Conservation (phyloP, 2,329 filamentous ascomycete species). For the Xylaria sp. region DNA sequence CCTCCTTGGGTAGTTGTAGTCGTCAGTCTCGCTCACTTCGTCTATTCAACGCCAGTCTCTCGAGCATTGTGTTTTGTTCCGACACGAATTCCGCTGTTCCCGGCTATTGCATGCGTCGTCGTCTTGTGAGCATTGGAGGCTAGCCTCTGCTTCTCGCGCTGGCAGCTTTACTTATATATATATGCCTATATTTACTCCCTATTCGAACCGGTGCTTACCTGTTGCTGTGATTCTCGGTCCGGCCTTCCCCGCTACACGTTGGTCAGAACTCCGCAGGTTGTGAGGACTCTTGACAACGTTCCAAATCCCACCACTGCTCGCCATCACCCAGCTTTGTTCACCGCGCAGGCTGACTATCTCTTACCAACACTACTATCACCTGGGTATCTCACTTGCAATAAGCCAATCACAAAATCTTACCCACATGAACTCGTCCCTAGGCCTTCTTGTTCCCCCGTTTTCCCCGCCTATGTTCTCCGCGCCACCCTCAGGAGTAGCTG, state of each 20-base stretch:
- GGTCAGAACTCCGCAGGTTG: not conserved
- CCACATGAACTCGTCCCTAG: conserved; percentile 14
- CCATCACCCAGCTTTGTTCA: conserved; percentile 17
- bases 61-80: conserved; percentile 4
- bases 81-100: conserved; percentile 9
- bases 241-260: not conserved
- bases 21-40: not conserved
- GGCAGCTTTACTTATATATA: not conserved
- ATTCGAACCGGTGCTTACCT: not conserved
- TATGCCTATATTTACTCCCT: conserved; percentile 6
- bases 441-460: not conserved
- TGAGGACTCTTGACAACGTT: conserved; percentile 11
- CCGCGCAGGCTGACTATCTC: not conserved
- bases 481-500: not conserved
- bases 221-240: not conserved
- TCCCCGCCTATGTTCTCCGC: not conserved
- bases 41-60: conserved; percentile 3
- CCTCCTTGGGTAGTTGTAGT: conserved; percentile 8
- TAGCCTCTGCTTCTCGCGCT: not conserved
- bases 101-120: conserved; percentile 1
- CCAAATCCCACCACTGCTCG: conserved; percentile 6
- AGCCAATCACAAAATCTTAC: not conserved
- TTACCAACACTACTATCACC: not conserved
- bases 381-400: not conserved
- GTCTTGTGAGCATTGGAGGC: conserved; percentile 1